Base-by-base conservation (phyloP, 2,329 filamentous ascomycete genomes). In the Cladosporium sp. region DNA sequence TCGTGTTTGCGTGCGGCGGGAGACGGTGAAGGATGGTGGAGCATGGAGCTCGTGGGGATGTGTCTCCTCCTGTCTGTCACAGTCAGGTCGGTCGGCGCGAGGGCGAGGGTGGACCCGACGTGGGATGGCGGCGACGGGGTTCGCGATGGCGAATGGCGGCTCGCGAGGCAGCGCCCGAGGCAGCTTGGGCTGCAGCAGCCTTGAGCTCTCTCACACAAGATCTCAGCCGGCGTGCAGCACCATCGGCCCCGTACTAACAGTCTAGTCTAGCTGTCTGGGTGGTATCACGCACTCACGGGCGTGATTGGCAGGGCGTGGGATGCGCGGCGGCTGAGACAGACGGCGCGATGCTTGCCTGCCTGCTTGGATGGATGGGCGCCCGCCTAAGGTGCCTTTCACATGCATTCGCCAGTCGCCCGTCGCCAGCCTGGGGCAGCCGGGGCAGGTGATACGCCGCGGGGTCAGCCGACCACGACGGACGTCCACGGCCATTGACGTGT, bases 401-500 rank as follows among this genome's bases (percentile, higher is more conserved):
- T 50, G 48, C 48, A 19, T 38, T n/a, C 16, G n/a, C 34, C n/a
- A 11, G 34, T 35, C 34, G 10, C n/a, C n/a, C 34, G 34, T 35
- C 16, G 32, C n/a, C 7, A 7, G 22, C 37, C 35, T 40, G 46
- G 46, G 35, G 32, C n/a, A 31, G 35, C 19, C 35, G 28, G 28
- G 31, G 34, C 40, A 50, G 48, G 35, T 50, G 48, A 50, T 50
- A 50, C 40, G 18, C 34, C 46, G 48, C 40, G 48, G 48, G 48
- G 48, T 50, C 48, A 50, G 38, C 28, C 48, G 48, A 50, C 48
- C 48, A 38, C 43, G 48, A 50, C 48, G 48, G 32, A 43, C 13
- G 5, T 28, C 22, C 22, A 28, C 22, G 48, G 38, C 48, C 48
- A 50, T 50, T 43, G 48, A 50, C 48, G 48, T 43, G 48, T 50